Base-by-base conservation (phyloP, 2,329 filamentous ascomycete genomes). In the Aureobasidium vineae region DNA sequence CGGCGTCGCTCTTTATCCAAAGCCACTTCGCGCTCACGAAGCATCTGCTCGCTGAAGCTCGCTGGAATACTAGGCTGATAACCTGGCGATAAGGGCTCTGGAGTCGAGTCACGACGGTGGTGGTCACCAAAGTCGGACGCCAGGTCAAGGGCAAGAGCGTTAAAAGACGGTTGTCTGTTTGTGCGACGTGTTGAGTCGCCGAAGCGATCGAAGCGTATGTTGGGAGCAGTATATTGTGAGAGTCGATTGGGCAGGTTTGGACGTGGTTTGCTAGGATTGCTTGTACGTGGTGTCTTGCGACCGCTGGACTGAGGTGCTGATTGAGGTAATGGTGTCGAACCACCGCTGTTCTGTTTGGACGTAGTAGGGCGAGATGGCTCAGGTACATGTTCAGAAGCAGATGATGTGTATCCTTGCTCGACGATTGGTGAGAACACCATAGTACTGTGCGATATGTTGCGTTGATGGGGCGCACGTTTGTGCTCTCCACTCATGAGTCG, bases 361-460 rank as follows among this genome's bases (percentile, higher is more conserved):
- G 70, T 70, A 5, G 63, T 40, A 16, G 70, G 70, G 11, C 71
- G 71, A n/a, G 69, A 64, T 16, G 64, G 26, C 33, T 54, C 47
- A 16, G 40, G 47, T 3, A 21, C 47, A 10, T 47, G 43, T 36
- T 59, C 66, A 1, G 66, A 66, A 2, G 68, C 63, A 8, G 67
- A 68, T 6, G 68, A 68, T n/a, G 64, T 64, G 16, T 65, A 47
- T 45, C 79, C 73, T 76, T 71, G 71, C 6, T 64, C 59, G 5
- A 70, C 79, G 38, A 86, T 80, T 0, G 92, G 92, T 40, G 90
- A 92, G 78, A 90, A 96, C 1, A 97, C 81, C 64, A 96, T 92
- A 0, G 93, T 97, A 71, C 88, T 91, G 23, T 87, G 90, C 0
- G 93, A 97, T 4, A 89, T 76, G 15, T 91, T 92, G 43, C 92